Base-by-base conservation (phyloP, 768 basidiomycete genomes). In the Jaapia argillacea region DNA sequence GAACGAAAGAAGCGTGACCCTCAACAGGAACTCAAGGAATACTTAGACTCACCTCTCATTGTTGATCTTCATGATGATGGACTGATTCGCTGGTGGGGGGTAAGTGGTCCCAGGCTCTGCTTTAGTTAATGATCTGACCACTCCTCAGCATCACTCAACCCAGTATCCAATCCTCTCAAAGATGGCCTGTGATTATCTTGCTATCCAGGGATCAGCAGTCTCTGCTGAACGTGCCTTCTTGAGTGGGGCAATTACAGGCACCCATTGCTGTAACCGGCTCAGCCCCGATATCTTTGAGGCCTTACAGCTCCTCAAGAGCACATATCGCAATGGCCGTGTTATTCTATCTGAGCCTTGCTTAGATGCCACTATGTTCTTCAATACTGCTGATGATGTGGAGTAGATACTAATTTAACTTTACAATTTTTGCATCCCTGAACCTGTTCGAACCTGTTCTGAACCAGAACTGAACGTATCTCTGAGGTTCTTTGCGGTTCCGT, bases 301-400 rank as follows among this genome's bases (percentile, higher is more conserved):
- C 7, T 47, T 59, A 3, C 62, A 63, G 40, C 45, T 62, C 24
- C 47, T 62, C 18, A 64, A 64, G 45, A 46, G 43, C 48, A 50
- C 42, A 3, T 64, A 64, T 41, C 20, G 44, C 5, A 55, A 58
- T 49, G 54, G 61, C 7, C 52, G 55, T 45, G 50, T 59, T 28
- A 24, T 36, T n/a, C 55, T 54, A 22, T 22, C 40, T 6, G 20
- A 41, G 25, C 18, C 16, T 33, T 45, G 28, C 10, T 33, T 10
- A 33, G 28, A 16, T 33, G 28, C 10, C 16, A 33, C 28, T 16
- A 33, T 33, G 16, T 33, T 16, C 10, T 10, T 10, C 10, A n/a
- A n/a, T n/a, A n/a, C n/a, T n/a, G n/a, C n/a, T n/a, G n/a, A n/a
- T n/a, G n/a, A n/a, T n/a, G n/a, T n/a, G n/a, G n/a, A n/a, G n/a